phyloP scores from a whole-genome alignment of 179 eudicot genomes.

The Beta lomatogona region DNA sequence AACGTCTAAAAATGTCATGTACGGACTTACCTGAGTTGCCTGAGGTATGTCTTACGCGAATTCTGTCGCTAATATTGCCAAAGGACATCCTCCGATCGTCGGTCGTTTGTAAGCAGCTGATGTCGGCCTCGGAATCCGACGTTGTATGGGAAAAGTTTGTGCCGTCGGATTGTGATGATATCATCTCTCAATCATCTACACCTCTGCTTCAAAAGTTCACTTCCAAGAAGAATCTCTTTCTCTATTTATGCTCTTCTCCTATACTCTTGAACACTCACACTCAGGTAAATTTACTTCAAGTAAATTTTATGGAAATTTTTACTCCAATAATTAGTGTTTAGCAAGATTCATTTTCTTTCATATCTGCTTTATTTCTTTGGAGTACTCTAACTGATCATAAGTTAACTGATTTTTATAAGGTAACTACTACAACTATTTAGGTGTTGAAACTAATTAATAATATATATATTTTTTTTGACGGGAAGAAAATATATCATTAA shows the following conservation, averaged over 20 bases:
- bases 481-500: no score
- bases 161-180: background rate
- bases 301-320: no score
- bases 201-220: background rate
- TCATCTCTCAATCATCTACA: background rate
- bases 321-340: no score
- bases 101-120: conserved; percentile 2
- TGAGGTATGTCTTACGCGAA: background rate
- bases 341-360: no score
- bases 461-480: no score
- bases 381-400: background rate
- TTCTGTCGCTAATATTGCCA: conserved; percentile 5
- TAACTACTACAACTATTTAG: no score
- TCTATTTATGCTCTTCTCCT: background rate
- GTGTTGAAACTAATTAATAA: background rate
- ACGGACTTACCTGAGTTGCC: conserved; percentile 2
- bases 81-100: conserved; percentile 1
- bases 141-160: conserved; percentile 14
- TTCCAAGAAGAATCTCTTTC: conserved; percentile 11
- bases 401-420: background rate
- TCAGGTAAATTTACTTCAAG: background rate
- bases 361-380: no score
- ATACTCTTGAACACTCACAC: background rate
- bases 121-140: background rate
- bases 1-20: background rate